Evolutionary conservation across 2,329 filamentous ascomycete genomes (phyloP), one percentile per base, ranked within the genome.

Genomic region (Botrytis elliptica): DNA sequence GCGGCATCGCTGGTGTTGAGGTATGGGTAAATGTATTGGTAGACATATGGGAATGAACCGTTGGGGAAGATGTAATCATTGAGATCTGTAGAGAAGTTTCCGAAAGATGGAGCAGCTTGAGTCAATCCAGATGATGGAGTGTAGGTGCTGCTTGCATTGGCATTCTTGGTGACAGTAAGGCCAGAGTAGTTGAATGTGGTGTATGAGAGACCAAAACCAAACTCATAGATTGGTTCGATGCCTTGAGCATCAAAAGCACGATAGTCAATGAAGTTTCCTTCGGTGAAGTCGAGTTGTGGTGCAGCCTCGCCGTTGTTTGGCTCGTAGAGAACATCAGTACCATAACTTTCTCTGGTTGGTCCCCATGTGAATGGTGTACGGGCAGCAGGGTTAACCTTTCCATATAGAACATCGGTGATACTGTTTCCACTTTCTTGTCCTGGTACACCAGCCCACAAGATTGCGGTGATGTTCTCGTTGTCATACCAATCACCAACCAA

Each of bases 181-280:
- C 92, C 85, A n/a, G 91, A 89, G 84, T 94, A 94, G 71, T 88
- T 82, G 80, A 97, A 95, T 3, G 87, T 93, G 1, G 93, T 94
- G 86, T 96, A 97, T 5, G 89, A 92, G 20, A 97, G 85, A 73
- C 94, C 94, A 79, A 88, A 92, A 12, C 93, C 93, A 78, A 96
- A 97, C 80, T 95, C 93, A 82, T 91, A 96, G 76, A 93, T 88
- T 1, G 93, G 92, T 1, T 88, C 88, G 71, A 88, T 86, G 77
- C 88, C 84, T 71, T 84, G 82, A 49, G 74, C 85, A 83, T 97
- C 93, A 70, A 96, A 93, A 77, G 90, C 86, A 57, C 92, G 88
- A 84, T 94, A 94, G 82, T 96, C 93, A 79, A 97, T 94, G 82
- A 95, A 93, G 70, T 92, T 86, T 25, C 93, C 93, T 82, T 96